A percentile compares a stretch with the other conserved stretches of the same genome.
Conservation (phyloP, 2,329 filamentous ascomycete species). For the Neonectria ditissima region DNA sequence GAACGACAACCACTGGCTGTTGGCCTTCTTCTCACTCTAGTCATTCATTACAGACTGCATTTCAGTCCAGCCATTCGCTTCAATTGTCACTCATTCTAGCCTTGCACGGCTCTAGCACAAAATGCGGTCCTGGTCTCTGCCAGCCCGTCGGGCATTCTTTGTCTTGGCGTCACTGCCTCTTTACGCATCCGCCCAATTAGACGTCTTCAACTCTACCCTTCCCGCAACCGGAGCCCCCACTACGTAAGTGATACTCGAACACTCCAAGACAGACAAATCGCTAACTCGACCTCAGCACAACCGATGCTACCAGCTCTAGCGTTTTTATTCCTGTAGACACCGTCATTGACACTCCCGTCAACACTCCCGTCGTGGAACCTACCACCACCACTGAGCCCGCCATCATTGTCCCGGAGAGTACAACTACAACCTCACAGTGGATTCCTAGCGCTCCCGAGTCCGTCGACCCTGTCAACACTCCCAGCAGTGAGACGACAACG, state of each 20-base stretch:
- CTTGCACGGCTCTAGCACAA: neutral
- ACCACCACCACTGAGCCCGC: neutral
- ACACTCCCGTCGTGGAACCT: conserved; percentile 2
- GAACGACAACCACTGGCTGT: conserved; percentile 1
- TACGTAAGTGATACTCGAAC: conserved; percentile 2
- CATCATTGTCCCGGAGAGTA: conserved; percentile 5
- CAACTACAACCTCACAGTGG: conserved; percentile 10
- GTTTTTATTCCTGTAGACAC: neutral
- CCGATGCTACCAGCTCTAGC: neutral
- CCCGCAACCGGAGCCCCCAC: neutral
- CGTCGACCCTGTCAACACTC: neutral
- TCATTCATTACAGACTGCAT: conserved; percentile 7
- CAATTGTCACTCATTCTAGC: conserved; percentile 7
- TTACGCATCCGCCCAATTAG: conserved; percentile 24
- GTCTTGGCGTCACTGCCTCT: conserved; percentile 31
- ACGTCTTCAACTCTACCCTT: conserved; percentile 4
- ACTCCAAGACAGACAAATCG: neutral
- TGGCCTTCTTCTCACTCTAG: neutral
- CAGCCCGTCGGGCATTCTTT: conserved; percentile 24
- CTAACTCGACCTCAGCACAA: conserved; percentile 3
- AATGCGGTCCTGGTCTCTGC: conserved; percentile 24
- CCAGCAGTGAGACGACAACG: neutral
- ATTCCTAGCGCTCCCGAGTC: neutral
- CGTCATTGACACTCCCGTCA: neutral
- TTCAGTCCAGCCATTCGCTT: conserved; percentile 19